Percentiles rank a stretch among this genome's conserved stretches.
These are phyloP conservation scores for Penicillium flavigenum DNA, from an alignment of 495 filamentous ascomycete genomes.

Conservation along the genomic window DNA sequence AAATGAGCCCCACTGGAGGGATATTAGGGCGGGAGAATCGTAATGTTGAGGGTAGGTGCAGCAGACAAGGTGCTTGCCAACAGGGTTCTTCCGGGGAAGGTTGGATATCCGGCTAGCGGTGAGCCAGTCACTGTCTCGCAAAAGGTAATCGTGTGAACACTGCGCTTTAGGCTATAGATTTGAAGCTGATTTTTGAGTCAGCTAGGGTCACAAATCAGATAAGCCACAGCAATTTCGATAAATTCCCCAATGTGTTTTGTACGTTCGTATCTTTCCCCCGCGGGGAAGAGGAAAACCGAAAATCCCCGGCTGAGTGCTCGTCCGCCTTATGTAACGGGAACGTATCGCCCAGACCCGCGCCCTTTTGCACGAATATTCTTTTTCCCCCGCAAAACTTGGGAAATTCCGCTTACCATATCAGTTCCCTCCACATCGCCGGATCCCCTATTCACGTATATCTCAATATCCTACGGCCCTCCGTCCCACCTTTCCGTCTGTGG, in stretches of 20 bases:
- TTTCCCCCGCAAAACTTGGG: constrained; percentile 19
- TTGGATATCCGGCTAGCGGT: constrained; percentile 20
- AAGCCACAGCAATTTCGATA: neutral
- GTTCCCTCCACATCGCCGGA: constrained; percentile 3
- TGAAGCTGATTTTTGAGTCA: neutral
- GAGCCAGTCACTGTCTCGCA: constrained; percentile 23
- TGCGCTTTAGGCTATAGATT: neutral
- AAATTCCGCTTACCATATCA: constrained; percentile 11
- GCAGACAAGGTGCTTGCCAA: constrained; percentile 1
- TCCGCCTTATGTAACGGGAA: constrained; percentile 18
- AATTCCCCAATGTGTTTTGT: neutral
- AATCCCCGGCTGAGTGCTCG: constrained; percentile 25
- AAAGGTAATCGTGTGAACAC: constrained; percentile 19
- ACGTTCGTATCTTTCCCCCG: constrained; percentile 20
- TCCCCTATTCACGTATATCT: neutral
- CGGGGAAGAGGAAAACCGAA: constrained; percentile 26
- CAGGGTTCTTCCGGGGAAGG: constrained; percentile 21
- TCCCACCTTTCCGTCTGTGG: constrained; percentile 2
- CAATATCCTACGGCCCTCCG: neutral
- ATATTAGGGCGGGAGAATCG: constrained; percentile 6
- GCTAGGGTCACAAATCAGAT: neutral
- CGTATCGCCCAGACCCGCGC: neutral
- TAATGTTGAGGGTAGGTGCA: constrained; percentile 2
- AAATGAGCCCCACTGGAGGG: constrained; percentile 10
- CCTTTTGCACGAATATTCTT: neutral